A percentile compares a stretch with the other conserved stretches of the same genome.
phyloP scores from a whole-genome alignment of 164 flowering plant genomes.

The Vitis riparia region DNA sequence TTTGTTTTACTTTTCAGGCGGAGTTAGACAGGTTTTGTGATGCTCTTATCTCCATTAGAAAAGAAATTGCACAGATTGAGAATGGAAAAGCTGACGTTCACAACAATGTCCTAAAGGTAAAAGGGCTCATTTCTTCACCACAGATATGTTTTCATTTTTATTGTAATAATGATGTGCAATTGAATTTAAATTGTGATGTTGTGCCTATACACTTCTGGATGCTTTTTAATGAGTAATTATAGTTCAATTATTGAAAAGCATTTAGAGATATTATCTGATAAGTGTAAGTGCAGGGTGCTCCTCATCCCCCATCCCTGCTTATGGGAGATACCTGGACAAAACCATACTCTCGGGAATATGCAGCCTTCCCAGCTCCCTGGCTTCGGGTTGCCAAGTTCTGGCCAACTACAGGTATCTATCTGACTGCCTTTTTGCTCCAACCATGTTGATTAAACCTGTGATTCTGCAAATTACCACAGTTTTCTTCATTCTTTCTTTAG shows the following conservation, averaged over 20 bases:
- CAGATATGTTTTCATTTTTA: background rate
- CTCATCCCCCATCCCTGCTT: slow-evolving; percentile 91
- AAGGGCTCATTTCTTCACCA: background rate
- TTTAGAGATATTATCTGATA: slow-evolving; percentile 12
- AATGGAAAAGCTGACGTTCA: slow-evolving; percentile 79
- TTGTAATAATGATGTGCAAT: background rate
- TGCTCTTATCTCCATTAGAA: slow-evolving; percentile 90
- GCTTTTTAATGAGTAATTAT: too few species aligned
- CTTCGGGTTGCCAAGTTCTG: slow-evolving; percentile 86
- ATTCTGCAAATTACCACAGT: background rate
- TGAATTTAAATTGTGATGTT: background rate
- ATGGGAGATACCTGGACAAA: slow-evolving; percentile 92
- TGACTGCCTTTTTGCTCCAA: background rate
- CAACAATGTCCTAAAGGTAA: slow-evolving; percentile 95
- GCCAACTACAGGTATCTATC: slow-evolving; percentile 81
- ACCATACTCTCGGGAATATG: slow-evolving; percentile 91
- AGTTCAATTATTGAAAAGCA: background rate
- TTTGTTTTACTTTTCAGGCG: slow-evolving; percentile 51
- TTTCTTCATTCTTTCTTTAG: background rate
- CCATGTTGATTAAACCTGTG: background rate
- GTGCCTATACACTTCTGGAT: too few species aligned
- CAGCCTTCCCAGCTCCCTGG: slow-evolving; percentile 97
- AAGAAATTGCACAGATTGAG: slow-evolving; percentile 89
- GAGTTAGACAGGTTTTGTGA: slow-evolving; percentile 98
- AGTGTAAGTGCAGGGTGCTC: slow-evolving; percentile 71